Conservation (phyloP, 2,329 filamentous ascomycete genomes). For the Sporothrix schenckii region DNA sequence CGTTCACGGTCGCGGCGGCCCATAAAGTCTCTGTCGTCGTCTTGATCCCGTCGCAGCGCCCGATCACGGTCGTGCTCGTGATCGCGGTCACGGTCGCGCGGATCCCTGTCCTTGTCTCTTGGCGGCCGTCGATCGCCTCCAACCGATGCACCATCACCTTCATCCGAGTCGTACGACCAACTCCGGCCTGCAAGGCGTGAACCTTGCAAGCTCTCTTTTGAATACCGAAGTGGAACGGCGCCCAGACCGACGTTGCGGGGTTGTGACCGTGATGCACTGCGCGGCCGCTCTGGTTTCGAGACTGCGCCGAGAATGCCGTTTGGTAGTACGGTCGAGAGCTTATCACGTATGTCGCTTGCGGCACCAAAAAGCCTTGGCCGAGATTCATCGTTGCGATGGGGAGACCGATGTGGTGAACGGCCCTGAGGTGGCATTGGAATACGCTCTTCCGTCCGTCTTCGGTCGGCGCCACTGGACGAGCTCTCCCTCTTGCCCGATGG, state of each 20-base stretch:
- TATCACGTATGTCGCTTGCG: conserved; percentile 48
- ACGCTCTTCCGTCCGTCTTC: conserved; percentile 31
- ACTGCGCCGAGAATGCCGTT: conserved; percentile 40
- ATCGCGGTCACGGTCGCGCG: conserved; percentile 24
- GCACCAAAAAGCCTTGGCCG: conserved; percentile 45
- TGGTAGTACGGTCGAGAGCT: conserved; percentile 50
- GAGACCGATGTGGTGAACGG: conserved; percentile 30
- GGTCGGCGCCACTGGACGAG: conserved; percentile 33
- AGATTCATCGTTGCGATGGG: conserved; percentile 43
- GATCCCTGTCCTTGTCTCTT: conserved; percentile 39
- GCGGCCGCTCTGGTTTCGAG: conserved; percentile 42
- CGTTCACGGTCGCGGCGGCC: conserved; percentile 43
- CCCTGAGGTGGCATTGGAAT: background rate
- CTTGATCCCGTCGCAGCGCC: conserved; percentile 31
- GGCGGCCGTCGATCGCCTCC: conserved; percentile 14
- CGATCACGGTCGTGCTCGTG: conserved; percentile 6
- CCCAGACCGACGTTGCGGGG: conserved; percentile 20
- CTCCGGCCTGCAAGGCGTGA: conserved; percentile 47
- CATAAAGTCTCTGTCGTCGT: conserved; percentile 31
- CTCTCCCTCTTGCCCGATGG: conserved; percentile 29
- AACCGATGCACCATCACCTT: conserved; percentile 19
- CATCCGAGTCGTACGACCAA: conserved; percentile 49
- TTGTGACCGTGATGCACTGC: conserved; percentile 35
- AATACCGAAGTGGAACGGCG: conserved; percentile 41
- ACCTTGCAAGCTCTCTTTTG: conserved; percentile 47